phyloP scores from a whole-genome alignment of 73 alveolate species.

The Paramecium tetraurelia region DNA sequence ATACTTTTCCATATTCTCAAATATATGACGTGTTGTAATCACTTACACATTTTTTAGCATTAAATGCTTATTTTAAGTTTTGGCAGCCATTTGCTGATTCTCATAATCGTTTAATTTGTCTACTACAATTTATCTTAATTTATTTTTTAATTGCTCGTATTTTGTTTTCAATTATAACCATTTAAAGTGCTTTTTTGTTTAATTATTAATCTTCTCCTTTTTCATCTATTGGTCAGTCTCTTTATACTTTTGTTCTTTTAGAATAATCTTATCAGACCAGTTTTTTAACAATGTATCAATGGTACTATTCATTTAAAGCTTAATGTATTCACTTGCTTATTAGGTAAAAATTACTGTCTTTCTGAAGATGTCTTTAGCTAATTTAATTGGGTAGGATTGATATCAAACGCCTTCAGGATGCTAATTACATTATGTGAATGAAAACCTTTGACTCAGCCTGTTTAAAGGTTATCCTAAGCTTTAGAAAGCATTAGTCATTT shows the following conservation, averaged over 20 bases:
- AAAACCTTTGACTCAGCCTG: not conserved
- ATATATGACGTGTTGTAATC: conserved; percentile 48
- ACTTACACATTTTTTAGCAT: conserved; percentile 47
- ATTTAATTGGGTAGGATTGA: not conserved
- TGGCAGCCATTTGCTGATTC: conserved; percentile 18
- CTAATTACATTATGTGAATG: not conserved
- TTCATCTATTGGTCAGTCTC: conserved; percentile 37
- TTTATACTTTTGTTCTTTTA: conserved; percentile 49
- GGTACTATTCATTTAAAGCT: conserved; percentile 30
- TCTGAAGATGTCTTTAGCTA: conserved; percentile 27
- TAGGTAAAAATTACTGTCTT: not conserved
- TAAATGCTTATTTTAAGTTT: not conserved
- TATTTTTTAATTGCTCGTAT: conserved; percentile 53
- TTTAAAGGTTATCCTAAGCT: not conserved
- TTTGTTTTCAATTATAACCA: conserved; percentile 59
- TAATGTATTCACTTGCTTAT: conserved; percentile 38
- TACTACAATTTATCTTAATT: conserved; percentile 10
- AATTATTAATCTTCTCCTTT: conserved; percentile 6
- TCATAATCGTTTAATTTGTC: conserved; percentile 63
- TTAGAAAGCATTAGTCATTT: not conserved
- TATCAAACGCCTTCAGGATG: conserved; percentile 57
- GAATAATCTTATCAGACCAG: conserved; percentile 42
- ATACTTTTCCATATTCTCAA: conserved; percentile 58
- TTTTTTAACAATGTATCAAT: conserved; percentile 41
- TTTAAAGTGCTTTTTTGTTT: conserved; percentile 49